Conservation (phyloP, 257 asterid genomes). For the Fraxinus anomala region DNA sequence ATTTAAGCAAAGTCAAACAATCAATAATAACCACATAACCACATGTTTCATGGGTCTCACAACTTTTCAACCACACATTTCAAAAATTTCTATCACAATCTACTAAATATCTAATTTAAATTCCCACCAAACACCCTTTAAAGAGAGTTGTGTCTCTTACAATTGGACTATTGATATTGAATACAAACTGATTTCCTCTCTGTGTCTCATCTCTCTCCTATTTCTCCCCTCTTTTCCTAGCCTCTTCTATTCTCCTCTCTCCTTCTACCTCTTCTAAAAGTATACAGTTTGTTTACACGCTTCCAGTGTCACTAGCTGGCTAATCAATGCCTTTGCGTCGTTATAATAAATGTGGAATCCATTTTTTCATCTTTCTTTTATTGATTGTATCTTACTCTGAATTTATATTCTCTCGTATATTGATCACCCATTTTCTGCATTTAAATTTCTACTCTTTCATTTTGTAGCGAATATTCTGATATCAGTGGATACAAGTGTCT, state of each 20-base stretch:
- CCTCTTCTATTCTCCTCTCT: neutral
- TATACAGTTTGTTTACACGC: neutral
- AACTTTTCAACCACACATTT: no score
- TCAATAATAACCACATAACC: no score
- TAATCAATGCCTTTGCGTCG: neutral
- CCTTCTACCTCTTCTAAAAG: neutral
- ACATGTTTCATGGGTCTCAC: no score
- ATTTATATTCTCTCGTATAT: neutral
- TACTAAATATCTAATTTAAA: no score
- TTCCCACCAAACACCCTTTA: no score
- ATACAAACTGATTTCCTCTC: neutral
- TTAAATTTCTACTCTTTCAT: neutral
- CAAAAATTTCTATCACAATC: no score
- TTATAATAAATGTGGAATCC: neutral
- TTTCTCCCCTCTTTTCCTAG: neutral
- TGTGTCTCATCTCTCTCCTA: neutral
- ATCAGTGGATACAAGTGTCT: constrained; percentile 75
- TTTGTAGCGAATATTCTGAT: constrained; percentile 67
- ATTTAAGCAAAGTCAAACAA: no score
- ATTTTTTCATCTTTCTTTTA: neutral
- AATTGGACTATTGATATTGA: neutral
- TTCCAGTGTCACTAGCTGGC: neutral
- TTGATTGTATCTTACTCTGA: neutral
- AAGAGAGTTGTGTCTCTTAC: no score
- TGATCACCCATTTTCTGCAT: neutral